phyloP scores from a whole-genome alignment of 2,329 filamentous ascomycete species.

The Diaporthe vaccinii region DNA sequence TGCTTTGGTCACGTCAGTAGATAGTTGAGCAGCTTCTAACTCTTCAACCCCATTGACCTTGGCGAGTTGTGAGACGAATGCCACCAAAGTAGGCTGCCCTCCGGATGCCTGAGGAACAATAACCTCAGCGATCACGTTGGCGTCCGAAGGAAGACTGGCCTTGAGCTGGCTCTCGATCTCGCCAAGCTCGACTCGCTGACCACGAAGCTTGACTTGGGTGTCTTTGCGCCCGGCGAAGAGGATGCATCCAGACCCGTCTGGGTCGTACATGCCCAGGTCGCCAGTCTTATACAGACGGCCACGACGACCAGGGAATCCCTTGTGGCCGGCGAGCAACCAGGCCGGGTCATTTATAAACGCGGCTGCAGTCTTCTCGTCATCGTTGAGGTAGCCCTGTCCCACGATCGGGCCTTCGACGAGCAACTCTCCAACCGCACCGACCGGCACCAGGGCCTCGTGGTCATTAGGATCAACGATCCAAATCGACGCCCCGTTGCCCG shows the following conservation, averaged over 20 bases:
- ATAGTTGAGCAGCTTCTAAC: constrained; percentile 39
- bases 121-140: constrained; percentile 62
- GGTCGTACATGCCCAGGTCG: constrained; percentile 59
- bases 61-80: constrained; percentile 47
- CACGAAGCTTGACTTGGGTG: constrained; percentile 70
- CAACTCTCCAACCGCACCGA: constrained; percentile 52
- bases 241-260: constrained; percentile 54
- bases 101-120: constrained; percentile 49
- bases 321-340: constrained; percentile 50
- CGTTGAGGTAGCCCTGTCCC: constrained; percentile 63
- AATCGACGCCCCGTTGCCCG: constrained; percentile 42
- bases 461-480: constrained; percentile 49
- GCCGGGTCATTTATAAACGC: constrained; percentile 47
- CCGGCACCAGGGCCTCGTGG: constrained; percentile 46
- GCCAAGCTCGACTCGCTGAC: constrained; percentile 68
- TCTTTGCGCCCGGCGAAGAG: constrained; percentile 67
- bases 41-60: constrained; percentile 42
- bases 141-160: constrained; percentile 53
- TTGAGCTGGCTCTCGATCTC: constrained; percentile 60
- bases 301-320: constrained; percentile 50
- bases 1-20: constrained; percentile 39
- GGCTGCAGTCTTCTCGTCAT: constrained; percentile 50
- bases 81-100: constrained; percentile 48
- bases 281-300: constrained; percentile 63
- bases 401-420: constrained; percentile 60